phyloP scores from a whole-genome alignment of 805 yeast genomes.

The Schizosaccharomyces cryophilus region DNA sequence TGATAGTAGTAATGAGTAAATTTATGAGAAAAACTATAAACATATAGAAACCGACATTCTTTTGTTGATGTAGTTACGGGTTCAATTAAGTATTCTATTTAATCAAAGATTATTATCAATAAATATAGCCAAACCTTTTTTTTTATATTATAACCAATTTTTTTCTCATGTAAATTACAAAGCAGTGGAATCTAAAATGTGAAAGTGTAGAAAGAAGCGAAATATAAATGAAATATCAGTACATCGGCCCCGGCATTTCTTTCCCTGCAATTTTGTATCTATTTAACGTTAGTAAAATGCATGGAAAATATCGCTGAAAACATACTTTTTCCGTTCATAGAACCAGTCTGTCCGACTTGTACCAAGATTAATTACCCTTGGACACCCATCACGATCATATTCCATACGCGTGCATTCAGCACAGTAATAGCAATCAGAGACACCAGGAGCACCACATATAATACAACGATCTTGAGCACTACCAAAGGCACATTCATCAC shows the following conservation, averaged over 20 bases:
- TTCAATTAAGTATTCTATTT: too few relatives aligned
- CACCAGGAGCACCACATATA: slow-evolving; percentile 45
- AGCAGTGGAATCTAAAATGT: background rate
- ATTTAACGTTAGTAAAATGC: background rate
- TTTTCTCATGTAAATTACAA: background rate
- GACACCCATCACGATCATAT: slow-evolving; percentile 79
- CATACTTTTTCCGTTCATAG: slow-evolving; percentile 18
- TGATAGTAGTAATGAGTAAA: too few relatives aligned
- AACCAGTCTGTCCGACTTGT: slow-evolving; percentile 43
- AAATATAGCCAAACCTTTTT: too few relatives aligned
- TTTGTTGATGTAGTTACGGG: too few relatives aligned
- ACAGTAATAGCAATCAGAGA: slow-evolving; percentile 57
- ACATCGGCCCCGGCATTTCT: background rate
- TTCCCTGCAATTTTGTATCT: background rate
- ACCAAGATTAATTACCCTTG: slow-evolving; percentile 58
- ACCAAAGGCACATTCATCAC: slow-evolving; percentile 71
- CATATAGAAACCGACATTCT: too few relatives aligned
- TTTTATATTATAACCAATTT: background rate
- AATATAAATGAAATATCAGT: background rate
- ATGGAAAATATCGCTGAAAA: background rate
- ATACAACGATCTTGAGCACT: slow-evolving; percentile 40
- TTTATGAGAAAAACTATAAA: too few relatives aligned
- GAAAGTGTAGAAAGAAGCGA: background rate
- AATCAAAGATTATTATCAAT: too few relatives aligned
- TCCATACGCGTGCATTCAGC: slow-evolving; percentile 60